Evolutionary conservation across 202 grass and related monocot genomes (phyloP).

Genomic region (Musa balbisiana): DNA sequence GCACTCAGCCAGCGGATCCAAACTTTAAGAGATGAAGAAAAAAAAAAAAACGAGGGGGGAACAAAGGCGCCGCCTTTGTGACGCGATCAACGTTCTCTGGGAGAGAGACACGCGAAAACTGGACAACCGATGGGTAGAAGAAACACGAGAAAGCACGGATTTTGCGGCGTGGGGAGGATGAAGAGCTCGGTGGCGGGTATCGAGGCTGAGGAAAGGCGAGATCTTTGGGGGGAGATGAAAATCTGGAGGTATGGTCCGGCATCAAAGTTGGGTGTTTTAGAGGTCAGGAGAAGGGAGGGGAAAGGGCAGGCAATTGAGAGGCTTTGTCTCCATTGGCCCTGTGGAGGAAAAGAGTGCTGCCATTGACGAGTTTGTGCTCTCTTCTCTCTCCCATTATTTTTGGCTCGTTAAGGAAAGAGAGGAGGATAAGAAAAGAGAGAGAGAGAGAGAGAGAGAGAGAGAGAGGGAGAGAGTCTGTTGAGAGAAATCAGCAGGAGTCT

Average conservation of each 20-base stretch:
- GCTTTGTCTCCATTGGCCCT: neutral
- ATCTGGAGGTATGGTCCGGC: neutral
- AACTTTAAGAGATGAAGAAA: no score
- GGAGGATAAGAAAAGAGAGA: neutral
- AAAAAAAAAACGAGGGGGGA: accelerated
- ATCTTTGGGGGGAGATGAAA: neutral
- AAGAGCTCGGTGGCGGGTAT: neutral
- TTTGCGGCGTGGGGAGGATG: neutral
- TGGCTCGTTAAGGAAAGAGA: neutral
- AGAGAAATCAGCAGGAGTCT: neutral
- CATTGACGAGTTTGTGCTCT: neutral
- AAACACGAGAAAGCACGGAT: neutral
- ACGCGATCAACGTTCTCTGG: neutral
- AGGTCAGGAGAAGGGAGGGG: neutral
- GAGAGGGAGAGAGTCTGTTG: no score
- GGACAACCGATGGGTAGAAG: no score
- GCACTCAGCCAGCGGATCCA: no score
- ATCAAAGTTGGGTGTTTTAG: neutral
- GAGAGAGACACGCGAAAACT: no score
- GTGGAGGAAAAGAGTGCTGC: neutral
- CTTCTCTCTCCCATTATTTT: no score
- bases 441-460: no score
- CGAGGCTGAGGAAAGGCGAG: neutral
- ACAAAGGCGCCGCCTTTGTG: neutral
- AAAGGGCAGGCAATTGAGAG: neutral